Percentiles rank a stretch among this genome's conserved stretches.
phyloP scores from a whole-genome alignment of 176 grass and related monocot genomes.

The Oryza officinalis region DNA sequence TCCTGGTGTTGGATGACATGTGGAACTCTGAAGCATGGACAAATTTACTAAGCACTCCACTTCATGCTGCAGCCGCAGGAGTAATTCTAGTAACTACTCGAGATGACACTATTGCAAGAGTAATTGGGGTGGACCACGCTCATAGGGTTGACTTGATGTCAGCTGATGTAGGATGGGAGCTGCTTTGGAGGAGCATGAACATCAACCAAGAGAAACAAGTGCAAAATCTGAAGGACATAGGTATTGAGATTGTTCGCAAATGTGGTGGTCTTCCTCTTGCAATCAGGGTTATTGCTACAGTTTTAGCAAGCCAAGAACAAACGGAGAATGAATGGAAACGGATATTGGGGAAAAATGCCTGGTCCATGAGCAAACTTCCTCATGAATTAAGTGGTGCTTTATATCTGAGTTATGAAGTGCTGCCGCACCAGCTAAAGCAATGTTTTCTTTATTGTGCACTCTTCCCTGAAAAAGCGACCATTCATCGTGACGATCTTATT shows the following conservation, averaged over 20 bases:
- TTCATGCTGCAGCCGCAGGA: conserved; percentile 12
- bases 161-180: conserved; percentile 24
- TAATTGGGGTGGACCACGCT: neutral
- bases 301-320: conserved; percentile 1
- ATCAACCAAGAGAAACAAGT: conserved; percentile 27
- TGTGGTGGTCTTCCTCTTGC: conserved; percentile 53
- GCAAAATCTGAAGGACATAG: neutral
- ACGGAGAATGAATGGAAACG: conserved; percentile 36
- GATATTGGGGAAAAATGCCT: conserved; percentile 22
- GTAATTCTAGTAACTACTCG: conserved; percentile 42
- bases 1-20: conserved; percentile 49
- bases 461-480: too few relatives aligned
- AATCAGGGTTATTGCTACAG: conserved; percentile 32
- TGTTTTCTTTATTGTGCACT: conserved; percentile 47
- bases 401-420: conserved; percentile 50
- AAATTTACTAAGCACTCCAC: conserved; percentile 24
- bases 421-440: conserved; percentile 29
- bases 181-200: conserved; percentile 41
- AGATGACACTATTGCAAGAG: conserved; percentile 15
- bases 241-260: conserved; percentile 25
- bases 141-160: conserved; percentile 49
- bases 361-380: conserved; percentile 27
- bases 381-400: conserved; percentile 30
- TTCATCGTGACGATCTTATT: neutral
- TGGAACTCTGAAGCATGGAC: conserved; percentile 37